Percentiles rank a stretch among this genome's conserved stretches.
Evolutionary conservation across 2,329 filamentous ascomycete genomes (phyloP).

Genomic region (Didymella keratinophila): DNA sequence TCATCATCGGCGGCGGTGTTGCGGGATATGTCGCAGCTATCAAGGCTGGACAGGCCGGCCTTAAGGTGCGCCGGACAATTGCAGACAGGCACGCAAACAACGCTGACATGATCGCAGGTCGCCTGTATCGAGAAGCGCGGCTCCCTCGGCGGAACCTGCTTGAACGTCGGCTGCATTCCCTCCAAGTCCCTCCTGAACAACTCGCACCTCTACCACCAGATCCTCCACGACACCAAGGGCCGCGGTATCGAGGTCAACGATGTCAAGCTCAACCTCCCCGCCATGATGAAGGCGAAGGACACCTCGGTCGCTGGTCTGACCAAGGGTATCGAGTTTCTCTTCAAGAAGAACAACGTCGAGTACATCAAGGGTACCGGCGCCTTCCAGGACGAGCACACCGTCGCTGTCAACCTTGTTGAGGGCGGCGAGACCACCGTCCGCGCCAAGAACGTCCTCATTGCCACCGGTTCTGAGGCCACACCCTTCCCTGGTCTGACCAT

Average conservation of each 20-base stretch:
- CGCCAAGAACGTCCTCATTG: slow-evolving; percentile 98
- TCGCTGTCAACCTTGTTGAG: slow-evolving; percentile 89
- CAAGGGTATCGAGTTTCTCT: slow-evolving; percentile 96
- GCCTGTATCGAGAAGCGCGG: slow-evolving; percentile 99
- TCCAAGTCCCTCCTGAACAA: slow-evolving; percentile 99
- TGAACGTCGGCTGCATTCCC: slow-evolving; percentile 99
- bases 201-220: slow-evolving; percentile 96
- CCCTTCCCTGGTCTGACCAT: slow-evolving; percentile 96
- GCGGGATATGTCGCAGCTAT: slow-evolving; percentile 99
- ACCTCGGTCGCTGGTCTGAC: slow-evolving; percentile 86
- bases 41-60: slow-evolving; percentile 95
- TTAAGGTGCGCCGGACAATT: slow-evolving; percentile 72
- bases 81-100: background rate
- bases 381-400: slow-evolving; percentile 87
- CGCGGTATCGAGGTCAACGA: slow-evolving; percentile 97
- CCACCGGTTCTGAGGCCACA: slow-evolving; percentile 92
- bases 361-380: slow-evolving; percentile 94
- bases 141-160: slow-evolving; percentile 90
- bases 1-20: slow-evolving; percentile 97
- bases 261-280: slow-evolving; percentile 91
- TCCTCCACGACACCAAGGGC: slow-evolving; percentile 95
- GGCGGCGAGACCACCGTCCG: slow-evolving; percentile 87
- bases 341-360: slow-evolving; percentile 99
- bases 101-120: slow-evolving; percentile 65
- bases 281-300: slow-evolving; percentile 99